Base-by-base conservation (phyloP, 163 green algal species). In the Chlamydomonas reinhardtii region DNA sequence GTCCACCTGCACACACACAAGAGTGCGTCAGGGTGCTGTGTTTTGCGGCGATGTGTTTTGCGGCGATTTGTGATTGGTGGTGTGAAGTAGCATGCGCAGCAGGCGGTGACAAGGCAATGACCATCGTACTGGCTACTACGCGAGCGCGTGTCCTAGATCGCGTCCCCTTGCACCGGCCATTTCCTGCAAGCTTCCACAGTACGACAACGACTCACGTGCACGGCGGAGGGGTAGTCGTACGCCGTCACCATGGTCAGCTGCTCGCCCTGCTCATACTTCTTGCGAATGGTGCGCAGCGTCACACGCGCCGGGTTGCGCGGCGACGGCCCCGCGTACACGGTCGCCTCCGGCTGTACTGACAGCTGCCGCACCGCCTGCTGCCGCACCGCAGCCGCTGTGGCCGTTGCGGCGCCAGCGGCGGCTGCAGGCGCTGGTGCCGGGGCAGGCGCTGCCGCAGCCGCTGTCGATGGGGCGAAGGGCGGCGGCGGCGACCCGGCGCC, bases 191-290 rank as follows among this genome's bases (percentile, higher is more conserved):
- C n/a, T n/a, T n/a, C n/a, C n/a, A n/a, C n/a, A n/a, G n/a, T n/a
- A n/a, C n/a, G n/a, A 56, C 48, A 22, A 24, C 25, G 4, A 88
- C 91, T 88, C 82, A 98, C 97, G 79, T 99, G 98, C 83, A 98
- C 96, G 34, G 97, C 97, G 0, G 96, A 99, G 14, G 98, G 97
- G 89, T 99, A 99, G 93, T 99, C 98, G 89, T 99, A 99, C 0
- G 98, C 98, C 3, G 98, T 99, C 52, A 98, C 93, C 96, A 99
- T 99, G 32, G 91, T 95, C 79, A 99, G 95, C 19, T 93, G 95
- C 83, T 98, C 92, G 8, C 92, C 85, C 0, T 89, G 78, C 1
- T 84, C 52, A 88, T 99, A 98, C 93, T 99, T 99, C 1, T 86
- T 87, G 0, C 91, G 81, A 59, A 99, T 84, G 22, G 94, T 96